Base-by-base conservation (phyloP, 1,139 yeast genomes). In the Petasospora rhodanensis region DNA sequence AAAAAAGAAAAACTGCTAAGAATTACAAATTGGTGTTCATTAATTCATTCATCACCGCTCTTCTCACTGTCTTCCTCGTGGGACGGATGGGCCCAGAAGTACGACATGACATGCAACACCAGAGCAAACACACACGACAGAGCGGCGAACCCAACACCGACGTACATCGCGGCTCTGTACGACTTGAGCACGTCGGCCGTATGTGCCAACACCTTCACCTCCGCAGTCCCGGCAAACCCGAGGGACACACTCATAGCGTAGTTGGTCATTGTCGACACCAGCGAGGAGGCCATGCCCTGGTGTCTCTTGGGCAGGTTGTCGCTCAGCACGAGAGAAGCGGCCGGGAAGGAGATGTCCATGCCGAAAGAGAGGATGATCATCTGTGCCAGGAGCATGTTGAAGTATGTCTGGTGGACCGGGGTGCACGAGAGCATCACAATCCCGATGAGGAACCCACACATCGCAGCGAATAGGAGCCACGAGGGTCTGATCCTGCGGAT, bases 241-340 rank as follows among this genome's bases (percentile, higher is more conserved):
- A 74, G 56, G 35, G 69, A 66, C 8, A 73, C 51, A 0, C 78
- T 69, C 43, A 70, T 74, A 2, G 76, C 69, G 42, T 73, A 73
- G 47, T 71, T 73, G 9, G 70, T 64, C 38, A 71, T 68, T 0
- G 80, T 74, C 16, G 73, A 60, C 2, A 73, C 73, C 33, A 73
- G 53, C 1, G 78, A 72, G 2, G 77, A 77, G 1, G 78, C 78
- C 73, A 73, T 70, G 18, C 79, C 79, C 51, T 73, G 79, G 37
- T 70, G 68, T 34, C 64, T 61, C 34, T 54, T 48, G 0, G 79
- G 78, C 24, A 74, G 51, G 30, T 53, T 60, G 40, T 73, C 75
- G 9, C 76, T 69, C 25, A 73, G 49, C 7, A 73, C 64, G 23
- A 74, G 61, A 1, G 78, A 64, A 0, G 77, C 71, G 2, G 78